A percentile compares a stretch with the other conserved stretches of the same genome.
Conservation (phyloP, 2,329 filamentous ascomycete species). For the Penicillium vulpinum region DNA sequence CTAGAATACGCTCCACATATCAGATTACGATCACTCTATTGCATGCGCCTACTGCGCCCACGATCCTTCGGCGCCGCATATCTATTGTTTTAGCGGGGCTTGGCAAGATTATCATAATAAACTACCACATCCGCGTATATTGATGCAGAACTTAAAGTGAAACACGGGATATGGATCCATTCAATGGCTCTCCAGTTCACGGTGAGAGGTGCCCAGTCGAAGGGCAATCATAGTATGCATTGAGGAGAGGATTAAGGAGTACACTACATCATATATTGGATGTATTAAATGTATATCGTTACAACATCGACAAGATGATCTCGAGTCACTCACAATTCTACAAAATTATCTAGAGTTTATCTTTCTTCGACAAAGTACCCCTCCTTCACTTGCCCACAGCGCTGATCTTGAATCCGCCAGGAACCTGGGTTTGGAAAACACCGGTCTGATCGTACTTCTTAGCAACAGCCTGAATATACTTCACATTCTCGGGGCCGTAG, state of each 20-base stretch:
- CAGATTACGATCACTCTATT: not conserved
- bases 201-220: too few relatives aligned
- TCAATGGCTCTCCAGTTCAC: not conserved
- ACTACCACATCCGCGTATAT: not conserved
- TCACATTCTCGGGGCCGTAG: constrained; percentile 45
- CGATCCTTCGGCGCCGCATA: not conserved
- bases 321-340: not conserved
- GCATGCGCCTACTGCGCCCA: not conserved
- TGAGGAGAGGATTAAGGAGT: not conserved
- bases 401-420: constrained; percentile 33
- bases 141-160: not conserved
- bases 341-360: too few relatives aligned
- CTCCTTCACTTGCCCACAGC: not conserved
- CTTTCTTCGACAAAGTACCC: too few relatives aligned
- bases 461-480: constrained; percentile 25
- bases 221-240: too few relatives aligned
- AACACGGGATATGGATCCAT: not conserved
- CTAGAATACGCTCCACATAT: not conserved
- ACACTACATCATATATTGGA: not conserved
- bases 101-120: not conserved
- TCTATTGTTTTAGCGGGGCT: not conserved
- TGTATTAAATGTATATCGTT: not conserved
- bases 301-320: not conserved
- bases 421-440: constrained; percentile 30
- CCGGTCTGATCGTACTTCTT: constrained; percentile 28